Evolutionary conservation across 495 filamentous ascomycete species (phyloP).

Genomic region (Parathielavia hyrcaniae): DNA sequence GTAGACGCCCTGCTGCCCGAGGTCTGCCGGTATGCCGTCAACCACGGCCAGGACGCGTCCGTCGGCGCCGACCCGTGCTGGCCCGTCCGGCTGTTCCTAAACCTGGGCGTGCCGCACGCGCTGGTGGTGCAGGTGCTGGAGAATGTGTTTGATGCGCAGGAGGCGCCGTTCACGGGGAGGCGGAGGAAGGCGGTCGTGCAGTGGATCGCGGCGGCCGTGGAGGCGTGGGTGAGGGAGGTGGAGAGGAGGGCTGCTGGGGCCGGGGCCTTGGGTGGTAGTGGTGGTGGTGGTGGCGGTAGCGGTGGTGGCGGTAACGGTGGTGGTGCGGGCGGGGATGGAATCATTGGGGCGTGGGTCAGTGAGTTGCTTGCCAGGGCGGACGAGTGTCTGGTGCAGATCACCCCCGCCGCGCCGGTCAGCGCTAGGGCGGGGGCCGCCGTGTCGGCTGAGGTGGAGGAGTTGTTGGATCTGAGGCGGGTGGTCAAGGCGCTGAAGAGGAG

Average conservation of each 20-base stretch:
- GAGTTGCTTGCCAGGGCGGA: constrained; percentile 40
- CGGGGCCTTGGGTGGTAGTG: constrained; percentile 10
- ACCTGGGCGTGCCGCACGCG: constrained; percentile 68
- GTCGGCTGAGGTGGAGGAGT: constrained; percentile 27
- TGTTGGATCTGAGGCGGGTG: constrained; percentile 22
- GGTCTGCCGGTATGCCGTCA: constrained; percentile 69
- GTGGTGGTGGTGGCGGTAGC: background rate
- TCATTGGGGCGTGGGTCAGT: constrained; percentile 38
- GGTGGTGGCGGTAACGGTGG: background rate
- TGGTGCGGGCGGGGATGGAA: constrained; percentile 28
- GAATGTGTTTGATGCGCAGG: constrained; percentile 73
- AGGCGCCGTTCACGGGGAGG: constrained; percentile 71
- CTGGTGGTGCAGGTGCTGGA: constrained; percentile 72
- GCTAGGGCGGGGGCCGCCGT: constrained; percentile 4
- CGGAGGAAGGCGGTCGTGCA: constrained; percentile 37
- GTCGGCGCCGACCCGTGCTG: constrained; percentile 58
- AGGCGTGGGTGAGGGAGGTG: constrained; percentile 40
- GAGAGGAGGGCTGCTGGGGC: constrained; percentile 32
- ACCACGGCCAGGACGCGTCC: constrained; percentile 59
- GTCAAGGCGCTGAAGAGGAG: constrained; percentile 23
- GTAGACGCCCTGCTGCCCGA: constrained; percentile 55
- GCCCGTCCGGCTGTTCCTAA: constrained; percentile 75
- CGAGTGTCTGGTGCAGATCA: constrained; percentile 28
- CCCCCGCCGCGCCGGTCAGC: background rate
- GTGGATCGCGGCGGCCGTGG: constrained; percentile 37